Evolutionary conservation across 768 basidiomycete genomes (phyloP).

Genomic region (Lentinula raphanica): DNA sequence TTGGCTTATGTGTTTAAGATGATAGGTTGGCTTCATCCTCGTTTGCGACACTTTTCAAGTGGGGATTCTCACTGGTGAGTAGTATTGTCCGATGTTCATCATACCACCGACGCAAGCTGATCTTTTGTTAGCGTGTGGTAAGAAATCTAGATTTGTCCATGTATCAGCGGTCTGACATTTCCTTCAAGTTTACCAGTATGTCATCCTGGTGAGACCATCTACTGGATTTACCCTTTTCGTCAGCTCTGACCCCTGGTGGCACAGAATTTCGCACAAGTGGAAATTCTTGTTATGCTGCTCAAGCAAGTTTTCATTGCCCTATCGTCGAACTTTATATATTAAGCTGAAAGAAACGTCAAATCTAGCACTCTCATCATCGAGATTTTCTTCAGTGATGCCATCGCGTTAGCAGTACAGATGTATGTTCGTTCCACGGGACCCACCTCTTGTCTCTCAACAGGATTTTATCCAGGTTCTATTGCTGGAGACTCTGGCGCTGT

Average conservation of each 20-base stretch:
- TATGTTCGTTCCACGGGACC: neutral
- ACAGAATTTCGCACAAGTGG: constrained; percentile 9
- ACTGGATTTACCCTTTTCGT: neutral
- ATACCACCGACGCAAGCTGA: neutral
- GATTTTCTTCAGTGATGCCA: constrained; percentile 12
- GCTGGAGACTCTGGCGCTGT: constrained; percentile 6
- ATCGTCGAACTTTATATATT: neutral
- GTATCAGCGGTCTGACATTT: no score
- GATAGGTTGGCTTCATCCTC: constrained; percentile 10
- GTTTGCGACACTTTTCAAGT: constrained; percentile 12
- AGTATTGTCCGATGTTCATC: neutral
- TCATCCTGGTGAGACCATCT: neutral
- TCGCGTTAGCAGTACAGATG: constrained; percentile 11
- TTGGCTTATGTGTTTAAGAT: neutral
- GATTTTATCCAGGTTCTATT: constrained; percentile 6
- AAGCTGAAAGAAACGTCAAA: neutral
- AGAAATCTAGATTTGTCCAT: neutral
- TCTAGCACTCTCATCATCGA: constrained; percentile 14
- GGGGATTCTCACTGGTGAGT: constrained; percentile 10
- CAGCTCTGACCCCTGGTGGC: neutral
- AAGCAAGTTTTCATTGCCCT: neutral
- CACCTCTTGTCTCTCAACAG: no score
- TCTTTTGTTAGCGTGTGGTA: neutral
- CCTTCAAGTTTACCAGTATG: neutral
- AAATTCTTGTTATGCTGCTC: constrained; percentile 2